Percentiles rank a stretch among this genome's conserved stretches.
phyloP scores from a whole-genome alignment of 1,139 yeast species.

The Blastobotrys niveus region DNA sequence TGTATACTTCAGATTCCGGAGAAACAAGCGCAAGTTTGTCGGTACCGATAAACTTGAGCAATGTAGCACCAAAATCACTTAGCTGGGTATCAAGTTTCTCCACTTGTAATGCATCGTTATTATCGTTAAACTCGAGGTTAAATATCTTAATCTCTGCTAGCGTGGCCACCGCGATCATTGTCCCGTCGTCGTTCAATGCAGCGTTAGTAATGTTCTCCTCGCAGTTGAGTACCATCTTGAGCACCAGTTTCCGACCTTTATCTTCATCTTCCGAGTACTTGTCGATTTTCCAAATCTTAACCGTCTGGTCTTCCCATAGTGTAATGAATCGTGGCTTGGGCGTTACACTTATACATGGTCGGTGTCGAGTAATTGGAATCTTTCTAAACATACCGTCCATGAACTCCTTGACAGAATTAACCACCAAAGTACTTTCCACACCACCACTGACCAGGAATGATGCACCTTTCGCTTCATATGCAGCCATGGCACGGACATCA shows the following conservation, averaged over 20 bases:
- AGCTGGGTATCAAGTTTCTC: slow-evolving; percentile 33
- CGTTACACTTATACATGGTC: slow-evolving; percentile 50
- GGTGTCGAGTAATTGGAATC: slow-evolving; percentile 56
- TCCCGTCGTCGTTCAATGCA: slow-evolving; percentile 60
- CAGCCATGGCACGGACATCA: slow-evolving; percentile 76
- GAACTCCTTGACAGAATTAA: slow-evolving; percentile 62
- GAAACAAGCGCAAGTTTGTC: slow-evolving; percentile 49
- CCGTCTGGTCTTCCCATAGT: slow-evolving; percentile 77
- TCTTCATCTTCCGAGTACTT: slow-evolving; percentile 29
- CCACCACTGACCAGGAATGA: slow-evolving; percentile 82
- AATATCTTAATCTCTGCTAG: slow-evolving; percentile 65
- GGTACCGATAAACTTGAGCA: slow-evolving; percentile 37
- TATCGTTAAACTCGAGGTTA: slow-evolving; percentile 35
- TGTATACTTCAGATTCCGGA: slow-evolving; percentile 58
- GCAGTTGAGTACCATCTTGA: slow-evolving; percentile 62
- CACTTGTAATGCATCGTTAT: slow-evolving; percentile 9
- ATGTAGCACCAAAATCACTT: slow-evolving; percentile 51
- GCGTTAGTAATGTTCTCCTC: slow-evolving; percentile 78
- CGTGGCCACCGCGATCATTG: slow-evolving; percentile 66
- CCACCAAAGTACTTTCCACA: slow-evolving; percentile 72
- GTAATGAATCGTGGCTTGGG: slow-evolving; percentile 48
- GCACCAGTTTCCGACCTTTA: slow-evolving; percentile 47
- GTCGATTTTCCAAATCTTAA: slow-evolving; percentile 73
- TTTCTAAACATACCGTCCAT: slow-evolving; percentile 71
- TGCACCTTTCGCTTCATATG: slow-evolving; percentile 62